Percentiles rank a stretch among this genome's conserved stretches.
phyloP scores from a whole-genome alignment of 768 basidiomycete genomes.

The Russula sp. region DNA sequence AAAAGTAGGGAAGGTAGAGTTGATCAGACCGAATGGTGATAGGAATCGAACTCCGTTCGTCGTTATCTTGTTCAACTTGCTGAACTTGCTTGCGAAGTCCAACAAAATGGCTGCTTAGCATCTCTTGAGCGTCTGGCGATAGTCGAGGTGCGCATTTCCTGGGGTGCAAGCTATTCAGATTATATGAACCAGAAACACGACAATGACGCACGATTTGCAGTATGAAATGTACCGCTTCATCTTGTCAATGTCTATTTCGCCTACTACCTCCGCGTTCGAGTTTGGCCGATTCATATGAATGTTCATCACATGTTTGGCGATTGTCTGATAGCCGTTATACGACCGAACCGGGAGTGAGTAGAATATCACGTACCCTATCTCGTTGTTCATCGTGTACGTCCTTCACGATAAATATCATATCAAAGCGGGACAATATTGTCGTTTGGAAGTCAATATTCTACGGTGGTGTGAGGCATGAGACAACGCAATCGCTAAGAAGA shows the following conservation, averaged over 20 bases:
- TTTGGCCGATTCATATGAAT: constrained; percentile 95
- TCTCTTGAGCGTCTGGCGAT: constrained; percentile 91
- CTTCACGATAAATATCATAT: constrained; percentile 99
- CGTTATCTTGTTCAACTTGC: constrained; percentile 93
- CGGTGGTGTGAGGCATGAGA: constrained; percentile 3
- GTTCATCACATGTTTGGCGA: constrained; percentile 97
- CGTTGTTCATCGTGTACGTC: constrained; percentile 96
- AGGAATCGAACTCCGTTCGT: constrained; percentile 96
- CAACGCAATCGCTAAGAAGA: not conserved
- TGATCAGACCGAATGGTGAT: constrained; percentile 86
- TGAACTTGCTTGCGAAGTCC: constrained; percentile 90
- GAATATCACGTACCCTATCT: constrained; percentile 61
- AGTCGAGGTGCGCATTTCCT: constrained; percentile 97
- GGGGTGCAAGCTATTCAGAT: not conserved
- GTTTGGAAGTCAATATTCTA: constrained; percentile 97
- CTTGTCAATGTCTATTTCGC: constrained; percentile 94
- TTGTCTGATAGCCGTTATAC: constrained; percentile 55
- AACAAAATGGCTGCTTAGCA: constrained; percentile 95
- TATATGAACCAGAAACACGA: not conserved
- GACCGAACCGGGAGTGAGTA: not conserved
- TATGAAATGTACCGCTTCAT: constrained; percentile 98
- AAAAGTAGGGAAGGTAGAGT: constrained; percentile 1
- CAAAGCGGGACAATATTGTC: constrained; percentile 96
- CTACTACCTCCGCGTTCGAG: constrained; percentile 56
- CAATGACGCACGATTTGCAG: constrained; percentile 73